Conservation (phyloP, 2,329 filamentous ascomycete genomes). For the Aspergillus glaucus region DNA sequence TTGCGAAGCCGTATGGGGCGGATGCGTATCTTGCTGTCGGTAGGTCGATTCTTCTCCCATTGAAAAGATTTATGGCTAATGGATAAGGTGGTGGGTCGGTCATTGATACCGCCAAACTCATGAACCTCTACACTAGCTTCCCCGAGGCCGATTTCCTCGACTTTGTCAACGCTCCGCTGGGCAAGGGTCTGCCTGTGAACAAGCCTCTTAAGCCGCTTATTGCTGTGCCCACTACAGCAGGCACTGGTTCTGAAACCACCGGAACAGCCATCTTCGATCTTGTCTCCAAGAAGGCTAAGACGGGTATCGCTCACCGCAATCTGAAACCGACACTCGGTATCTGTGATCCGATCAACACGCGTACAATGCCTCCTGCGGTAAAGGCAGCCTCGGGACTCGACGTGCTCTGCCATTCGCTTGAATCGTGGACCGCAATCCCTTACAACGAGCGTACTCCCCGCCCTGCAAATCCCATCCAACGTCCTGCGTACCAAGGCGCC, state of each 20-base stretch:
- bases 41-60: conserved; percentile 13
- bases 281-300: conserved; percentile 83
- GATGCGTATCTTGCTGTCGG: conserved; percentile 93
- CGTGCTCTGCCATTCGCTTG: conserved; percentile 89
- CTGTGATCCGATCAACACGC: conserved; percentile 78
- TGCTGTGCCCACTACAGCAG: conserved; percentile 78
- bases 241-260: conserved; percentile 88
- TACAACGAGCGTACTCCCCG: conserved; percentile 79
- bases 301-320: conserved; percentile 89
- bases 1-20: conserved; percentile 70
- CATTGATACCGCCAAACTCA: conserved; percentile 96
- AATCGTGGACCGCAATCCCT: conserved; percentile 96
- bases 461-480: conserved; percentile 79
- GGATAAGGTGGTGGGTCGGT: conserved; percentile 67
- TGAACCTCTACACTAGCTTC: conserved; percentile 92
- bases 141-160: conserved; percentile 92
- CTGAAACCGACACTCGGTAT: conserved; percentile 94
- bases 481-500: conserved; percentile 92
- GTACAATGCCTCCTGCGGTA: conserved; percentile 91
- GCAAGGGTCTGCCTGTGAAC: conserved; percentile 71
- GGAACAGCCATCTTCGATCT: conserved; percentile 98
- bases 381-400: conserved; percentile 89
- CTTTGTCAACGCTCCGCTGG: conserved; percentile 93
- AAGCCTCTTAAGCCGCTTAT: conserved; percentile 68
- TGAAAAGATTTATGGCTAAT: conserved; percentile 5